A percentile compares a stretch with the other conserved stretches of the same genome.
Evolutionary conservation across 129 eudicot species (phyloP).

Genomic region (Flaveria robusta): DNA sequence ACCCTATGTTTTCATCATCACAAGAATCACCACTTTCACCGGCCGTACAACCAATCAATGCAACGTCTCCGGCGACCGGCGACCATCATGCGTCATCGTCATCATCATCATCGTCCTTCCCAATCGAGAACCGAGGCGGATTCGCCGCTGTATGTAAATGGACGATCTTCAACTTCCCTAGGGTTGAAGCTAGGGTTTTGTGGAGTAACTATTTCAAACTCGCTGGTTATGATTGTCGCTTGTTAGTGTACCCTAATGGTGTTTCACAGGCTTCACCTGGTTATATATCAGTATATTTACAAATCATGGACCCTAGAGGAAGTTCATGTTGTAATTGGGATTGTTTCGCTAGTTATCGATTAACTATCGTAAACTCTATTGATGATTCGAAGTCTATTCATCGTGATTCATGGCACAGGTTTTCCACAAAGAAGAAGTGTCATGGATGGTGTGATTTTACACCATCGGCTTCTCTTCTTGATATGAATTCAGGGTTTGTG

Average conservation of each 20-base stretch:
- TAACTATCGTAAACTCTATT: constrained; percentile 59
- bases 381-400: constrained; percentile 74
- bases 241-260: constrained; percentile 85
- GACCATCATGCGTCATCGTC: constrained; percentile 46
- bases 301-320: constrained; percentile 86
- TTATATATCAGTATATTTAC: constrained; percentile 73
- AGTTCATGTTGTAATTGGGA: constrained; percentile 85
- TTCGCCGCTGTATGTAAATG: constrained; percentile 75
- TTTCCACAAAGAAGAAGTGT: constrained; percentile 87
- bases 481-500: constrained; percentile 65
- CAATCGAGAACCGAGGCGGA: constrained; percentile 69
- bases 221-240: constrained; percentile 90
- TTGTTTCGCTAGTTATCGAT: constrained; percentile 85
- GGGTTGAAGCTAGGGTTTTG: constrained; percentile 70
- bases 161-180: constrained; percentile 72
- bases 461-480: constrained; percentile 51
- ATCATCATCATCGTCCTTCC: constrained; percentile 33
- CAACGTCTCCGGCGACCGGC: constrained; percentile 51
- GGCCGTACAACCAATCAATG: constrained; percentile 29
- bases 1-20: constrained; percentile 11
- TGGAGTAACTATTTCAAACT: constrained; percentile 98
- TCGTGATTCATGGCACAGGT: constrained; percentile 96
- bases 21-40: constrained; percentile 29
- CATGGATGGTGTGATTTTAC: constrained; percentile 99
- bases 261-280: constrained; percentile 95